Base-by-base conservation (phyloP, 257 asterid species). In the Orobanche coerulescens region DNA sequence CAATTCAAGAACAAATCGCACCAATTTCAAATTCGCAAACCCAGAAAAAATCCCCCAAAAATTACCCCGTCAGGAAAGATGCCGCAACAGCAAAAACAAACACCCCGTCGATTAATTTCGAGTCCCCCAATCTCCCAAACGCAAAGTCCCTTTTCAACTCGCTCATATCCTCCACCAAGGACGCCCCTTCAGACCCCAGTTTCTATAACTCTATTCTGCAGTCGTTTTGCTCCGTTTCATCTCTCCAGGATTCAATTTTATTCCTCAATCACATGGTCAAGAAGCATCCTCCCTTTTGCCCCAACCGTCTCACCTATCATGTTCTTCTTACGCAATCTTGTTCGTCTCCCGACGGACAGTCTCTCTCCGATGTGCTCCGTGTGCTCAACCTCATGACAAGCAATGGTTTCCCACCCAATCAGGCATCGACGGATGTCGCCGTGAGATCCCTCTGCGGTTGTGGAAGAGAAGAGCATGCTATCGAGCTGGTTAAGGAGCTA, bases 251-350 rank as follows among this genome's bases (percentile, higher is more conserved):
- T 73, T 84, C 97, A 3, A 76, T 91, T 66, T 67, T 78, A 34
- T 85, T 87, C 69, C 91, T 88, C 36, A 84, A 84, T 51, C 94
- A 91, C 78, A 84, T 91, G 90, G 64, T 79, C 37, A 91, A 88
- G 71, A 67, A 73, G 42, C 84, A 82, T 80, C 96, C 96, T 0
- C 30, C 91, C 0, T 92, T 92, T 64, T 79, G 79, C 64, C 97
- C 95, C 14, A 87, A 80, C 31, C 82, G 90, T 26, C 83, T 68
- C 56, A 76, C 98, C 1, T 92, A 76, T 36, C 84, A 92, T 60
- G 39, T 79, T 4, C 91, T 92, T 39, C 84, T 92, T 4, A 51
- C 67, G 13, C 91, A 81, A 61, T 73, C 91, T 15, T 92, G 98
- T 59, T 84, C 90, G 1, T 58, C 69, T 4, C 53, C 77, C 0